Percentiles rank a stretch among this genome's conserved stretches.
These are phyloP conservation scores for Xenoacremonium recifei DNA, from an alignment of 2,329 filamentous ascomycete species.

Conservation along the genomic window DNA sequence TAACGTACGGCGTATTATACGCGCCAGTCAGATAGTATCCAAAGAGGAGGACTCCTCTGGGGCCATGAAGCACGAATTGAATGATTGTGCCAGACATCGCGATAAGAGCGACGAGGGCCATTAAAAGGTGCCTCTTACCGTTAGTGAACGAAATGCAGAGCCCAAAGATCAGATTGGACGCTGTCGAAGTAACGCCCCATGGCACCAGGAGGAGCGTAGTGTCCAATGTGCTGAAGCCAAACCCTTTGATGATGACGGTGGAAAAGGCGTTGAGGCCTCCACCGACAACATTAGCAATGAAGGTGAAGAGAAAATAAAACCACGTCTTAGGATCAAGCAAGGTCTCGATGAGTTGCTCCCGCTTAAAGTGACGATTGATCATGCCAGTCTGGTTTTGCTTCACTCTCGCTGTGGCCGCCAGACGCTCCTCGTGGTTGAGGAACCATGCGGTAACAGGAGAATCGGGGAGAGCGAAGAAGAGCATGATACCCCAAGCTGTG, in stretches of 20 bases:
- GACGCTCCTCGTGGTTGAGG: constrained; percentile 54
- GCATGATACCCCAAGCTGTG: constrained; percentile 52
- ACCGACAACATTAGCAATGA: constrained; percentile 38
- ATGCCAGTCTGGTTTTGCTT: constrained; percentile 65
- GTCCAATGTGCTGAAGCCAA: constrained; percentile 27
- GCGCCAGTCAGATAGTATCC: too few relatives aligned
- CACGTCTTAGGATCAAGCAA: constrained; percentile 55
- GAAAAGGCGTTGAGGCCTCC: constrained; percentile 20
- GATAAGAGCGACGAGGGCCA: too few relatives aligned
- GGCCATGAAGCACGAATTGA: too few relatives aligned
- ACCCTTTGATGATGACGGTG: constrained; percentile 31
- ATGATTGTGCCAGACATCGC: too few relatives aligned
- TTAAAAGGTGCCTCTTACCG: too few relatives aligned
- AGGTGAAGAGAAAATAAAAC: constrained; percentile 46
- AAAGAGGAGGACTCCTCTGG: too few relatives aligned
- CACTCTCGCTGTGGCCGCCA: constrained; percentile 47
- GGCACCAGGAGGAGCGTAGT: too few relatives aligned
- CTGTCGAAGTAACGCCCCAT: too few relatives aligned
- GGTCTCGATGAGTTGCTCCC: constrained; percentile 56
- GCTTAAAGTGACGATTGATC: constrained; percentile 65
- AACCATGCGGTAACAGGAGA: constrained; percentile 62
- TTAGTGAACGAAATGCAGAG: too few relatives aligned
- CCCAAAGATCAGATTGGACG: too few relatives aligned
- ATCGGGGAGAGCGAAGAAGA: constrained; percentile 60
- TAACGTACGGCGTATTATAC: too few relatives aligned